These are phyloP conservation scores for Lentinula lateritia DNA, from an alignment of 768 basidiomycete genomes.

Conservation along the genomic window DNA sequence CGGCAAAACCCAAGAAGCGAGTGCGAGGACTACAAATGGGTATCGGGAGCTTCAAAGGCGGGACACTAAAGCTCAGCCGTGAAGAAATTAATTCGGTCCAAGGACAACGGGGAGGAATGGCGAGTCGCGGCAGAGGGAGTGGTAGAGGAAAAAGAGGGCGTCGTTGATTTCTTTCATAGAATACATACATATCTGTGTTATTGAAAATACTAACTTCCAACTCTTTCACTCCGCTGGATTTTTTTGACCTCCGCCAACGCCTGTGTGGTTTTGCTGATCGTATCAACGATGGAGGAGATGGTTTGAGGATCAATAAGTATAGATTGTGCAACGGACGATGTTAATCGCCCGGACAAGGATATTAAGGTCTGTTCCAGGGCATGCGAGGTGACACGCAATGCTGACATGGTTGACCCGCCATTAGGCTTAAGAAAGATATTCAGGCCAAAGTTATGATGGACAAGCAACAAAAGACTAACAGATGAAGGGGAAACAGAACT, in stretches of 20 bases:
- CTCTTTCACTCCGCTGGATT: constrained; percentile 42
- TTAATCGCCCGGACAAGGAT: constrained; percentile 45
- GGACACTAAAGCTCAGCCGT: constrained; percentile 58
- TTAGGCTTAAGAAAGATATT: background rate
- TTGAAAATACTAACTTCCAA: background rate
- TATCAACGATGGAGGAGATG: constrained; percentile 60
- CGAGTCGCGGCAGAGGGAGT: constrained; percentile 18
- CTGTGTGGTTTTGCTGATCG: constrained; percentile 58
- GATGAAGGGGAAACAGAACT: background rate
- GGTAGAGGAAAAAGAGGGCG: constrained; percentile 18
- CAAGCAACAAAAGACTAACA: background rate
- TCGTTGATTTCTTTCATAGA: background rate
- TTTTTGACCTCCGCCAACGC: constrained; percentile 58
- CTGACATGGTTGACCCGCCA: background rate
- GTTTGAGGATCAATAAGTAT: constrained; percentile 37
- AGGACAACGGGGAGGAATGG: constrained; percentile 18
- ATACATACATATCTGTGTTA: background rate
- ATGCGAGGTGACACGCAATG: constrained; percentile 32
- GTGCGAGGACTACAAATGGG: constrained; percentile 72
- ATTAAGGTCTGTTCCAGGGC: constrained; percentile 51
- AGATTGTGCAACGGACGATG: constrained; percentile 32
- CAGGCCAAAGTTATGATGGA: background rate
- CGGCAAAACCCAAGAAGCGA: constrained; percentile 35
- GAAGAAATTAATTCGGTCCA: constrained; percentile 46
- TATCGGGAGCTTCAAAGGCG: constrained; percentile 69